Conservation (phyloP, 768 basidiomycete genomes). For the Termitomyces eurrhizus region DNA sequence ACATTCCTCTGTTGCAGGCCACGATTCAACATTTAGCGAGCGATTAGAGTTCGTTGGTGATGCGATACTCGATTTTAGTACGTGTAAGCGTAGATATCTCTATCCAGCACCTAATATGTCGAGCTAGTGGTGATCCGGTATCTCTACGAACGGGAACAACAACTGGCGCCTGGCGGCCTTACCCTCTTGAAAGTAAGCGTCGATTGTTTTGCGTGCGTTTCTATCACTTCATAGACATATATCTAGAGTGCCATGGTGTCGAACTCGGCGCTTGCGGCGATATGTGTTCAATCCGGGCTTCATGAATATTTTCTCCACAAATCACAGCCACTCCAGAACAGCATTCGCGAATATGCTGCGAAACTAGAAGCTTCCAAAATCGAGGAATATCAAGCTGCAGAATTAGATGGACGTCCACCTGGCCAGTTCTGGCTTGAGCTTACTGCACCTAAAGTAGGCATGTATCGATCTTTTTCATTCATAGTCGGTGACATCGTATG, state of each 20-base stretch:
- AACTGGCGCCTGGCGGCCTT: slow-evolving; percentile 70
- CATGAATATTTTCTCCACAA: slow-evolving; percentile 58
- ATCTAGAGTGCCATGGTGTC: slow-evolving; percentile 81
- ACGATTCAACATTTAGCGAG: slow-evolving; percentile 60
- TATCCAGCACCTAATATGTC: slow-evolving; percentile 10
- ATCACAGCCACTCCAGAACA: slow-evolving; percentile 44
- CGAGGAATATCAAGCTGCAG: slow-evolving; percentile 45
- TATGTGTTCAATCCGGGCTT: slow-evolving; percentile 69
- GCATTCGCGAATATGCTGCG: slow-evolving; percentile 51
- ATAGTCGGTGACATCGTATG: slow-evolving; percentile 1
- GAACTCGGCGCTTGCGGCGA: slow-evolving; percentile 69
- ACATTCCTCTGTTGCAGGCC: slow-evolving; percentile 57
- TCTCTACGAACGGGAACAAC: slow-evolving; percentile 59
- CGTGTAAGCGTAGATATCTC: slow-evolving; percentile 22
- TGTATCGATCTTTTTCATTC: background rate
- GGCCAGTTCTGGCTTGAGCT: slow-evolving; percentile 79
- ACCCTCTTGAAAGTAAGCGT: slow-evolving; percentile 67
- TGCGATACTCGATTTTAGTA: slow-evolving; percentile 80
- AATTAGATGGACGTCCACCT: slow-evolving; percentile 44
- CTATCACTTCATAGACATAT: background rate
- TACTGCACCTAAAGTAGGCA: slow-evolving; percentile 69
- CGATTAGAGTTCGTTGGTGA: slow-evolving; percentile 85
- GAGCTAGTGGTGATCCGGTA: slow-evolving; percentile 66
- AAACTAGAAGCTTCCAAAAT: slow-evolving; percentile 41
- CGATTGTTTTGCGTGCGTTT: background rate